These are phyloP conservation scores for Blastobotrys robertii DNA, from an alignment of 805 yeast species.

Conservation along the genomic window DNA sequence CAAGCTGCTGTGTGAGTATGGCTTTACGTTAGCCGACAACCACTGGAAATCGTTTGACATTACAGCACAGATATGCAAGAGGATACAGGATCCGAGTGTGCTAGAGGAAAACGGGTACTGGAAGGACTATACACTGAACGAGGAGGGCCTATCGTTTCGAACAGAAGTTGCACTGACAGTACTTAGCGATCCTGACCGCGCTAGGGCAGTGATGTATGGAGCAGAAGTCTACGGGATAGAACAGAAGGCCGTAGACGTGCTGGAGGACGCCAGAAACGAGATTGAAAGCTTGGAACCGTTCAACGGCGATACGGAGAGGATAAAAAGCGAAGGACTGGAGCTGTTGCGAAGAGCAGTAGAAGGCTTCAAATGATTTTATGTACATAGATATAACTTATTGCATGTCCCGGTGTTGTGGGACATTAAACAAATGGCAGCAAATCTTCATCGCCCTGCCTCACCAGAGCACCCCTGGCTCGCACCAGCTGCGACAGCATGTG, in stretches of 20 bases:
- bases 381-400: too few species aligned
- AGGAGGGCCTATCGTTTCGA: constrained; percentile 53
- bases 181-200: constrained; percentile 1
- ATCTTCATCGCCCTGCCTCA: not conserved
- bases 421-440: constrained; percentile 4
- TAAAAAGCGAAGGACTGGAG: too few species aligned
- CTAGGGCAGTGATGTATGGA: too few species aligned
- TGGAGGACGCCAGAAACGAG: too few species aligned
- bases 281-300: too few species aligned
- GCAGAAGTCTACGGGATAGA: too few species aligned
- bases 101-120: constrained; percentile 52
- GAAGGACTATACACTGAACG: constrained; percentile 53
- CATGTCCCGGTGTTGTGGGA: not conserved
- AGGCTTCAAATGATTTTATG: too few species aligned
- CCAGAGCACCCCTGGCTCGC: constrained; percentile 23
- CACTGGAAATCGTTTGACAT: constrained; percentile 66
- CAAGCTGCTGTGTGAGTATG: constrained; percentile 77
- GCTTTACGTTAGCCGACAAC: constrained; percentile 54
- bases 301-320: too few species aligned
- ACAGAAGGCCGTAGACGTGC: too few species aligned
- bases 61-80: constrained; percentile 33
- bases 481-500: constrained; percentile 38
- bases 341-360: too few species aligned
- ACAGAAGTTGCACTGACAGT: constrained; percentile 64
- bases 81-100: constrained; percentile 33